Conservation (phyloP, 2,329 filamentous ascomycete species). For the Cercospora zeae-maydis region DNA sequence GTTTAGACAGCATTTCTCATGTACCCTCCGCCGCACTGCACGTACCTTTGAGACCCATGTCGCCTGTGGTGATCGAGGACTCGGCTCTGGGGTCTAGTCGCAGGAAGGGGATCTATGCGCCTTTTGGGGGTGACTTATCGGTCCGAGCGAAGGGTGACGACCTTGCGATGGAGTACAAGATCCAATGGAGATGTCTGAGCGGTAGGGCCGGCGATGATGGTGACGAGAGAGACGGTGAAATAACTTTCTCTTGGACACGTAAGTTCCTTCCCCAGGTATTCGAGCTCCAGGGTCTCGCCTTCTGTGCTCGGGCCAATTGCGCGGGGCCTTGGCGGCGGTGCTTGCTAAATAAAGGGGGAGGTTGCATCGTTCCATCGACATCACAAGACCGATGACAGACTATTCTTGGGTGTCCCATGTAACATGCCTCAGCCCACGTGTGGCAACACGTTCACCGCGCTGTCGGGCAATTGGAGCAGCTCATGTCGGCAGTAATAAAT, state of each 20-base stretch:
- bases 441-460: background rate
- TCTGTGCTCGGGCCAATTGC: background rate
- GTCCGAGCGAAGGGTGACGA: conserved; percentile 15
- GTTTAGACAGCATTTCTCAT: conserved; percentile 19
- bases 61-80: conserved; percentile 15
- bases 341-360: background rate
- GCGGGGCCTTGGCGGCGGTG: background rate
- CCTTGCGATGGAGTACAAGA: conserved; percentile 39
- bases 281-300: conserved; percentile 2
- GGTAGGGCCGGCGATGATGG: background rate
- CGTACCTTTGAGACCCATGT: conserved; percentile 26
- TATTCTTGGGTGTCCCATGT: background rate
- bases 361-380: background rate
- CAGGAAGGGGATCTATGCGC: conserved; percentile 4
- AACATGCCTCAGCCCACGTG: background rate
- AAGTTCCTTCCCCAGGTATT: background rate
- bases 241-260: conserved; percentile 8
- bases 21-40: background rate
- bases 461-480: background rate
- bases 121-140: conserved; percentile 3
- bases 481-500: background rate
- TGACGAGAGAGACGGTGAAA: background rate
- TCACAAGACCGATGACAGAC: conserved; percentile 2
- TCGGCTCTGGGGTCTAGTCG: conserved; percentile 9
- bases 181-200: background rate